Evolutionary conservation across 441 rosid species (phyloP).

Genomic region (Aquilaria agallochum): DNA sequence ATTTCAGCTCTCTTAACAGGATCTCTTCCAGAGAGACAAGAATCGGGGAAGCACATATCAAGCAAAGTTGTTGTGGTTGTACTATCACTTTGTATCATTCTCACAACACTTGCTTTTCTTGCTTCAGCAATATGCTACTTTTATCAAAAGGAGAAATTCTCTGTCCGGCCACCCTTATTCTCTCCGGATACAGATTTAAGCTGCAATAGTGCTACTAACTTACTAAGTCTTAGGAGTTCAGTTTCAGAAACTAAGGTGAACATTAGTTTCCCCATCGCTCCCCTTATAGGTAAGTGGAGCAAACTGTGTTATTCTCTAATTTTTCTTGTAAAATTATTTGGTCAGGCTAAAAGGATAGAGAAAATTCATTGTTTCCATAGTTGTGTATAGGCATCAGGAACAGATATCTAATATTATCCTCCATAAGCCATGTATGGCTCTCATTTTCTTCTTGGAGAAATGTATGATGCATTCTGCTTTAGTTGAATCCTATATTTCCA

Average conservation of each 20-base stretch:
- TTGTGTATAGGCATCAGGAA: too few species aligned
- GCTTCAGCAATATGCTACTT: slow-evolving; percentile 56
- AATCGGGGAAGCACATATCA: slow-evolving; percentile 41
- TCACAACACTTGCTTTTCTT: slow-evolving; percentile 66
- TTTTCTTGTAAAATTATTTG: neutral
- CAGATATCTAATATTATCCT: neutral
- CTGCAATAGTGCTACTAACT: slow-evolving; percentile 73
- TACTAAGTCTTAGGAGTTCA: slow-evolving; percentile 53
- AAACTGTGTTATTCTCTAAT: neutral
- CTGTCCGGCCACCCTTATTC: slow-evolving; percentile 36
- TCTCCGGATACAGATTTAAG: slow-evolving; percentile 72
- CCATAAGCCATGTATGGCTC: neutral
- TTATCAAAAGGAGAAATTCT: slow-evolving; percentile 41
- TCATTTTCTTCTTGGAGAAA: neutral
- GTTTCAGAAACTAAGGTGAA: slow-evolving; percentile 34
- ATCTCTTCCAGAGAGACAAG: slow-evolving; percentile 24
- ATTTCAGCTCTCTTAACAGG: slow-evolving; percentile 33
- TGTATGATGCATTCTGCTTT: neutral
- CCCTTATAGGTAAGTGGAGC: slow-evolving; percentile 37
- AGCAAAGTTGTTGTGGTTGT: slow-evolving; percentile 51
- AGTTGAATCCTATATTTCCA: neutral
- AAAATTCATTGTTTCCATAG: too few species aligned
- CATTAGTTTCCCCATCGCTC: slow-evolving; percentile 34
- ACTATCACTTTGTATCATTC: slow-evolving; percentile 52
- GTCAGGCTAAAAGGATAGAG: too few species aligned